These are phyloP conservation scores for Lactifluus pinguis DNA, from an alignment of 768 basidiomycete genomes.

Conservation along the genomic window DNA sequence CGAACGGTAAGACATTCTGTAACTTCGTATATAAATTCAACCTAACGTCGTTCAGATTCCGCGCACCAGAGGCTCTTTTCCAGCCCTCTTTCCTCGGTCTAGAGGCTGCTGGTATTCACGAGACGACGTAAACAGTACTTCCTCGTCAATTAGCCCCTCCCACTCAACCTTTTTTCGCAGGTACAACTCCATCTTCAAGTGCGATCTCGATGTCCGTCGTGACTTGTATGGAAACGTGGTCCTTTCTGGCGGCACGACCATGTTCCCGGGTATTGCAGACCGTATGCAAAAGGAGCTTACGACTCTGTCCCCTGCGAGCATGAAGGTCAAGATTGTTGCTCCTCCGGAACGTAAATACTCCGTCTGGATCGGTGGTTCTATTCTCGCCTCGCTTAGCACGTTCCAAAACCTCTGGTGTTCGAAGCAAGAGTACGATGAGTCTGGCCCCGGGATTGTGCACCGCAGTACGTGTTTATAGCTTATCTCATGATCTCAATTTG, in stretches of 20 bases:
- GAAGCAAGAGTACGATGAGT: slow-evolving; percentile 89
- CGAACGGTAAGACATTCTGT: slow-evolving; percentile 36
- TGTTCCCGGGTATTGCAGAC: slow-evolving; percentile 95
- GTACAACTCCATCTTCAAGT: slow-evolving; percentile 53
- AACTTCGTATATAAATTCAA: neutral
- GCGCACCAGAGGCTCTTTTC: slow-evolving; percentile 49
- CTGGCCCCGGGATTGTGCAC: slow-evolving; percentile 70
- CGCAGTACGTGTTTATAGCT: slow-evolving; percentile 43
- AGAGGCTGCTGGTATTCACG: slow-evolving; percentile 79
- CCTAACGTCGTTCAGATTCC: slow-evolving; percentile 33
- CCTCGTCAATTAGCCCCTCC: neutral
- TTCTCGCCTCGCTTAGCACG: slow-evolving; percentile 81
- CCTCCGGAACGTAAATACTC: slow-evolving; percentile 94
- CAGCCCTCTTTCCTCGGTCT: slow-evolving; percentile 52
- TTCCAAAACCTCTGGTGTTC: slow-evolving; percentile 97
- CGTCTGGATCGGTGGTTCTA: slow-evolving; percentile 89
- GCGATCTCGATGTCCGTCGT: slow-evolving; percentile 81
- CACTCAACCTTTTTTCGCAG: slow-evolving; percentile 23
- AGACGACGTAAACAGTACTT: slow-evolving; percentile 40
- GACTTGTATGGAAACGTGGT: slow-evolving; percentile 77
- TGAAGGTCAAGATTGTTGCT: slow-evolving; percentile 94
- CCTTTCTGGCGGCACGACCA: slow-evolving; percentile 51
- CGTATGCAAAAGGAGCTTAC: slow-evolving; percentile 94
- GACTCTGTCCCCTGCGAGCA: slow-evolving; percentile 72
- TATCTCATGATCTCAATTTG: neutral